A percentile compares a stretch with the other conserved stretches of the same genome.
Conservation (phyloP, 345 rosid genomes). For the Bruguiera gymnorhiza region DNA sequence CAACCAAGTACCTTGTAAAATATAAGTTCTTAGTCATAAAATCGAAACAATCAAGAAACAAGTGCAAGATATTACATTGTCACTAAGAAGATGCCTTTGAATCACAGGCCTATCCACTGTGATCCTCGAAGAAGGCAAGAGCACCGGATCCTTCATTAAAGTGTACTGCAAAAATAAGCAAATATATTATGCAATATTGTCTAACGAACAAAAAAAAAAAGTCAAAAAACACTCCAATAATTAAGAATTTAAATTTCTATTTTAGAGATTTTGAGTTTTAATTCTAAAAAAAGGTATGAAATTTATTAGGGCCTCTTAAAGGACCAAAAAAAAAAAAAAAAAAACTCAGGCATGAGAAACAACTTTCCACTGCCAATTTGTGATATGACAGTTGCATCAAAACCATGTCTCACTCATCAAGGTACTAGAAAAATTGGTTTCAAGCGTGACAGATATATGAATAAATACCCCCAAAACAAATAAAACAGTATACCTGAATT, state of each 20-base stretch:
- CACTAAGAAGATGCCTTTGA: conserved; percentile 98
- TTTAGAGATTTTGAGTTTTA: no score
- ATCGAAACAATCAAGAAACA: neutral
- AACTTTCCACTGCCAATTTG: neutral
- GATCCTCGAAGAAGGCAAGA: conserved; percentile 86
- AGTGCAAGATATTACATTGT: conserved; percentile 40
- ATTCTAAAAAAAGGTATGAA: no score
- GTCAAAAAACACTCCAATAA: no score
- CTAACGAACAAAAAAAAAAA: neutral
- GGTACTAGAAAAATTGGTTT: neutral
- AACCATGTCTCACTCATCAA: neutral
- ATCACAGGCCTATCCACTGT: conserved; percentile 87
- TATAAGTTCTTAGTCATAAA: neutral
- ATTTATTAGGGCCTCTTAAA: neutral
- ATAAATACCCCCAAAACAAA: conserved; percentile 11
- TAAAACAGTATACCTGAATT: conserved; percentile 50
- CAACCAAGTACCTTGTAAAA: neutral
- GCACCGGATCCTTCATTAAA: conserved; percentile 97
- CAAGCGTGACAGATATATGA: neutral
- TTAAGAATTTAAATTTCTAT: no score
- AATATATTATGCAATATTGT: neutral
- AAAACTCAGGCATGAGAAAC: neutral
- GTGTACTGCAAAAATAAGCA: conserved; percentile 52
- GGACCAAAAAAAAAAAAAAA: neutral
- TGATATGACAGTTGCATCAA: neutral